phyloP scores from a whole-genome alignment of 176 grass and related monocot genomes.

The Pontederia crassipes region DNA sequence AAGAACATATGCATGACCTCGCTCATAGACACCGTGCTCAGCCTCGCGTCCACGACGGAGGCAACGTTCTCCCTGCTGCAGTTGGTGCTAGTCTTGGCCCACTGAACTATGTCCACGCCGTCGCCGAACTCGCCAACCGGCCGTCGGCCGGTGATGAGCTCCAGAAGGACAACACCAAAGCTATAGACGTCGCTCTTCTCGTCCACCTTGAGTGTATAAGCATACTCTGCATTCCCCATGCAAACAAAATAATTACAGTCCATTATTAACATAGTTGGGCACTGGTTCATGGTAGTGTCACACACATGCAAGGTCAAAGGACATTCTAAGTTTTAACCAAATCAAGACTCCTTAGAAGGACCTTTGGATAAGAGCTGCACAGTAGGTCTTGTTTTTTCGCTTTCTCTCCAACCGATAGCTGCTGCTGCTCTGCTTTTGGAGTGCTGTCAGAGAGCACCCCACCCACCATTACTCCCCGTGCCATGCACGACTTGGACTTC shows the following conservation, averaged over 20 bases:
- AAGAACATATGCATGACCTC: conserved; percentile 84
- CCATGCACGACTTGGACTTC: conserved; percentile 13
- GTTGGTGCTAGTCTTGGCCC: conserved; percentile 43
- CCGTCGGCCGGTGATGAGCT: conserved; percentile 51
- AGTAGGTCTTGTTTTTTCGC: not conserved
- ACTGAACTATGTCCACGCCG: conserved; percentile 91
- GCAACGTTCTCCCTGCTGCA: conserved; percentile 43
- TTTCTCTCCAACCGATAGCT: too few relatives aligned
- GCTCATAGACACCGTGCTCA: conserved; percentile 31
- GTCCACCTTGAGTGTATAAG: conserved; percentile 71
- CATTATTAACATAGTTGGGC: too few relatives aligned
- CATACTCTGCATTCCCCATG: conserved; percentile 44
- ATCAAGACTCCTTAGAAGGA: not conserved
- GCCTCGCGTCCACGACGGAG: conserved; percentile 32
- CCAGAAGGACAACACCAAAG: conserved; percentile 73
- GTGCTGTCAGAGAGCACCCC: too few relatives aligned
- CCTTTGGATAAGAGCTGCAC: not conserved
- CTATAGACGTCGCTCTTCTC: conserved; percentile 96
- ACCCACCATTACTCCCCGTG: too few relatives aligned
- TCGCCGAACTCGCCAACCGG: conserved; percentile 78
- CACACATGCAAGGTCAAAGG: conserved; percentile 33
- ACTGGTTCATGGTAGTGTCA: not conserved
- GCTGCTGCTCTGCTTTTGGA: too few relatives aligned
- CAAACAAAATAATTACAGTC: not conserved
- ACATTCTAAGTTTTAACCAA: not conserved